Evolutionary conservation across 2,329 filamentous ascomycete genomes (phyloP).

Genomic region (Monascus ruber): DNA sequence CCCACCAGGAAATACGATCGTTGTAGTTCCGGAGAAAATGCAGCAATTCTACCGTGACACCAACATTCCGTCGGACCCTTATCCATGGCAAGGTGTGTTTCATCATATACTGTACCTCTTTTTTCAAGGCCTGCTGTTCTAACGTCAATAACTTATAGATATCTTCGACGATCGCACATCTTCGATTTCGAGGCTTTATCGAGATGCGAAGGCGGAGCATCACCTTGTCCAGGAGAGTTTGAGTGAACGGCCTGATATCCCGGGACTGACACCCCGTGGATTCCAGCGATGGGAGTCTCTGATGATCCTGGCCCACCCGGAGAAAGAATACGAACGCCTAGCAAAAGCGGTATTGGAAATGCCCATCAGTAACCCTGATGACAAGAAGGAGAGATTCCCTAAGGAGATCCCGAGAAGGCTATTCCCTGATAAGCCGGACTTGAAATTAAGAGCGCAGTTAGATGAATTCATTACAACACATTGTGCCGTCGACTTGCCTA

Average conservation of each 20-base stretch:
- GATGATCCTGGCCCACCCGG: slow-evolving; percentile 64
- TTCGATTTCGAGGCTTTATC: slow-evolving; percentile 49
- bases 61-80: slow-evolving; percentile 51
- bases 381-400: slow-evolving; percentile 61
- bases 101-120: neutral
- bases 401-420: slow-evolving; percentile 65
- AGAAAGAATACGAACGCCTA: slow-evolving; percentile 61
- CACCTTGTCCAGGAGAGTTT: slow-evolving; percentile 50
- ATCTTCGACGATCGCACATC: slow-evolving; percentile 45
- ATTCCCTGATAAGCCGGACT: slow-evolving; percentile 51
- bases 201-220: slow-evolving; percentile 45
- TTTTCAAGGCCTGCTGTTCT: slow-evolving; percentile 1
- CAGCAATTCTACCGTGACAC: slow-evolving; percentile 60
- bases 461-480: slow-evolving; percentile 48
- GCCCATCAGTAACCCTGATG: slow-evolving; percentile 56
- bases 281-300: slow-evolving; percentile 62
- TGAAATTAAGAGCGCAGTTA: slow-evolving; percentile 48
- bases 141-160: slow-evolving; percentile 22
- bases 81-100: slow-evolving; percentile 54
- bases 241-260: slow-evolving; percentile 46
- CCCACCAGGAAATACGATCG: slow-evolving; percentile 54
- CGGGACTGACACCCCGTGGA: slow-evolving; percentile 55
- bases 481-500: slow-evolving; percentile 36
- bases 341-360: slow-evolving; percentile 56
- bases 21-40: slow-evolving; percentile 67